phyloP scores from a whole-genome alignment of 257 asterid genomes.

The Ocimum tenuiflorum region DNA sequence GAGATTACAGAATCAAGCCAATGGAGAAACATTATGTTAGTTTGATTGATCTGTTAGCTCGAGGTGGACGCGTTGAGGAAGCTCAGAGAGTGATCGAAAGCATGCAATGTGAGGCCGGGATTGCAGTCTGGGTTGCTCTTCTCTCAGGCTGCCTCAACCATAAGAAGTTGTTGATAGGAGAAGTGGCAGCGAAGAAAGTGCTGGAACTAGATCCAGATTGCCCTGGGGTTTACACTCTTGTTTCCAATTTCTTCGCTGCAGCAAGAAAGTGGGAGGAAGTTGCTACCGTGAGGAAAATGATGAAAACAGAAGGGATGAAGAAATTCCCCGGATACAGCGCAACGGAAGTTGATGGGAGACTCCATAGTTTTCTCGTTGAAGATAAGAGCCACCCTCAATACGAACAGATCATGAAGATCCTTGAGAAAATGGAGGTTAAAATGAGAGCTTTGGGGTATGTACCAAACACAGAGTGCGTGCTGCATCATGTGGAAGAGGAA shows the following conservation, averaged over 20 bases:
- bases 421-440: slow-evolving; percentile 44
- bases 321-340: slow-evolving; percentile 63
- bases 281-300: slow-evolving; percentile 44
- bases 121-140: slow-evolving; percentile 79
- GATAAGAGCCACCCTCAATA: slow-evolving; percentile 54
- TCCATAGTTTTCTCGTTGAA: slow-evolving; percentile 57
- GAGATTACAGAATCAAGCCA: slow-evolving; percentile 48
- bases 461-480: slow-evolving; percentile 43
- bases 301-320: slow-evolving; percentile 52
- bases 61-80: slow-evolving; percentile 68
- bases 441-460: slow-evolving; percentile 51
- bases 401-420: slow-evolving; percentile 28
- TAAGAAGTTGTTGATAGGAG: slow-evolving; percentile 49
- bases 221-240: slow-evolving; percentile 52
- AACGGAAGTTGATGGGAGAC: slow-evolving; percentile 49
- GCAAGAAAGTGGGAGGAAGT: slow-evolving; percentile 70
- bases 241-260: slow-evolving; percentile 69
- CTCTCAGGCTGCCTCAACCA: slow-evolving; percentile 70
- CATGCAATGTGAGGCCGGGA: slow-evolving; percentile 44
- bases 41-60: slow-evolving; percentile 73
- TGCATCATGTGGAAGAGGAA: slow-evolving; percentile 48
- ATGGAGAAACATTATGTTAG: slow-evolving; percentile 71
- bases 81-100: slow-evolving; percentile 42
- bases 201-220: slow-evolving; percentile 47
- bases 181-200: slow-evolving; percentile 58